Evolutionary conservation across 768 basidiomycete species (phyloP), one percentile per base, ranked within the genome.

Genomic region (Hericium erinaceus): DNA sequence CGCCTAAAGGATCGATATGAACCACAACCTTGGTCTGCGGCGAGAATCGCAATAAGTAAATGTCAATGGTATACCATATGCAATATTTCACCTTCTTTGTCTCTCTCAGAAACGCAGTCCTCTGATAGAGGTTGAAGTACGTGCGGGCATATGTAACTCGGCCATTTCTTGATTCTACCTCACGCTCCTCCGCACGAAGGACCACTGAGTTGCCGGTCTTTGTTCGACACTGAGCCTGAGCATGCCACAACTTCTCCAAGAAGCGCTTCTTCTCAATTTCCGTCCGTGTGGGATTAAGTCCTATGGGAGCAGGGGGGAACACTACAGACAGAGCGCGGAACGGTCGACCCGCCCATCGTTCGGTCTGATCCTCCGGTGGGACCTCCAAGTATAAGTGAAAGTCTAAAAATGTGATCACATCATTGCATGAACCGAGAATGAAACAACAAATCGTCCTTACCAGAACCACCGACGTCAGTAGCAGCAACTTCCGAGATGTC

Each of bases 51-150:
- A 10, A 33, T 33, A 33, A 33, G 9, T 8, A 33, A 33, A 33
- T 33, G 20, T 41, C 48, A 39, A 33, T 13, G 4, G 20, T 39
- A 39, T 15, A 40, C 57, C 58, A 57, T 16, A 61, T 49, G 44
- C 0, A 10, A 13, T 50, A 18, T 58, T 70, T 52, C 52, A 92
- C 93, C 81, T 95, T 95, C 71, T 83, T 87, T 3, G 73, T 72
- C 65, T 92, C 88, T 64, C 83, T 81, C 10, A 93, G 72, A 67
- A 89, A 93, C 3, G 85, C 84, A 11, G 82, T 87, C 44, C 89
- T 77, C 64, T 90, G 84, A 68, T 94, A 95, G 16, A 95, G 80
- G 65, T 95, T 94, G 73, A 84, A 95, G 69, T 87, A 95, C n/a
- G 90, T 85, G 58, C 84, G 79, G 15, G 91, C 92, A 53, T 80